These are phyloP conservation scores for Austroboletus festivus DNA, from an alignment of 768 basidiomycete genomes.

Conservation along the genomic window DNA sequence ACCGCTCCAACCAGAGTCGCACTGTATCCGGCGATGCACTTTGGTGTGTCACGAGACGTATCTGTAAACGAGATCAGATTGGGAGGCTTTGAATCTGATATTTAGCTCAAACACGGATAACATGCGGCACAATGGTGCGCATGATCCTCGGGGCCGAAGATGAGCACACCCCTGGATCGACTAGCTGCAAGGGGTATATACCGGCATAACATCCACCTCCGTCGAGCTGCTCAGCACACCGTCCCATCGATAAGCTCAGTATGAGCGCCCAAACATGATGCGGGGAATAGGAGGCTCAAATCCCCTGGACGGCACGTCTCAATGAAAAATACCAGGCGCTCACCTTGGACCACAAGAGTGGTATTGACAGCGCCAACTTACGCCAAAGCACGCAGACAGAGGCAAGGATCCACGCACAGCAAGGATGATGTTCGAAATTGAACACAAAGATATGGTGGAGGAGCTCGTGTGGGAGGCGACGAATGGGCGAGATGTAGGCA, in stretches of 20 bases:
- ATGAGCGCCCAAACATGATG: conserved; percentile 13
- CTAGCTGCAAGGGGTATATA: conserved; percentile 1
- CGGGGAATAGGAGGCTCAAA: conserved; percentile 3
- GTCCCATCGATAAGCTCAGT: conserved; percentile 14
- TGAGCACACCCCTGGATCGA: no score
- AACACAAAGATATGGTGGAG: conserved; percentile 68
- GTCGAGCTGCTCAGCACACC: no score
- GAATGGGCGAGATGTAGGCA: conserved; percentile 72
- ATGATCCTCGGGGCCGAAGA: no score
- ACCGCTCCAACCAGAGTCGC: conserved; percentile 79
- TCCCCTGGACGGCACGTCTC: background rate
- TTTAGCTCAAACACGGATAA: background rate
- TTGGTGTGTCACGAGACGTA: conserved; percentile 70
- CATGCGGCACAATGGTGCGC: background rate
- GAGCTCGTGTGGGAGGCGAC: conserved; percentile 69
- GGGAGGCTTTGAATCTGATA: background rate
- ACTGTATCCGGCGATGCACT: conserved; percentile 73
- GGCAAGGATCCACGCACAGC: conserved; percentile 72
- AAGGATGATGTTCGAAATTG: conserved; percentile 67
- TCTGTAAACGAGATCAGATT: conserved; percentile 39
- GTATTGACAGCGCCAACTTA: conserved; percentile 59
- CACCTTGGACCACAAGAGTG: conserved; percentile 76
- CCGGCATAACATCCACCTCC: background rate
- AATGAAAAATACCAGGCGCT: conserved; percentile 22
- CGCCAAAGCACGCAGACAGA: conserved; percentile 70